Evolutionary conservation across 2,329 filamentous ascomycete species (phyloP), one percentile per base, ranked within the genome.

Genomic region (Pleomassaria siparia): DNA sequence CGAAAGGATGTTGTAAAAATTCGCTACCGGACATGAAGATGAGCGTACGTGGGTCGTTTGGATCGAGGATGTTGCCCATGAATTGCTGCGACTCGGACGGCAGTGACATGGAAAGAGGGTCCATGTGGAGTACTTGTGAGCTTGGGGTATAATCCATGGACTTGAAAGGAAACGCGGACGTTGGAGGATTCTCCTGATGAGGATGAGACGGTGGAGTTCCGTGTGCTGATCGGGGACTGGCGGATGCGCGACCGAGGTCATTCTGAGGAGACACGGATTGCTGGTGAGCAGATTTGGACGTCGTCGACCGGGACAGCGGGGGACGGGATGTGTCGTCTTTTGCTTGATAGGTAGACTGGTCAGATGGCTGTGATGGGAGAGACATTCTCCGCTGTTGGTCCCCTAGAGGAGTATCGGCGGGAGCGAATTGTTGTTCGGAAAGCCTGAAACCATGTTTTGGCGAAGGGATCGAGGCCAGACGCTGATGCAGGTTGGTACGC

Each of bases 81-180:
- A 83, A 67, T 58, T 79, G 76, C 60, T 82, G 79, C 1, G 78
- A 72, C 54, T 83, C 76, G 3, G 74, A 63, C 18, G 80, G 79
- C 18, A 83, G 64, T 3, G 74, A 69, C 32, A 76, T 74, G 2
- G 76, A 77, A 44, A 82, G 69, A 9, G 77, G 77, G 33, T 71
- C 71, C 37, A 68, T 62, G 48, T 61, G 63, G 18, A 70, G 35
- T n/a, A 62, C 53, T 43, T 66, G 64, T 8, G 61, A 59, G 20
- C 48, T 53, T 20, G 61, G 55, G 5, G 67, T 56, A 32, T 63
- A 69, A 28, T 43, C 57, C 29, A 53, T 47, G 4, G 57, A 47
- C 44, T 56, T 61, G 30, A 55, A 59, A 0, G 61, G 47, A 13
- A 54, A 54, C 1, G 60, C 54, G 10, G 53, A 32, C 24, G 66